phyloP scores from a whole-genome alignment of 2,329 filamentous ascomycete genomes.

The Ophiostoma himal-ulmi region DNA sequence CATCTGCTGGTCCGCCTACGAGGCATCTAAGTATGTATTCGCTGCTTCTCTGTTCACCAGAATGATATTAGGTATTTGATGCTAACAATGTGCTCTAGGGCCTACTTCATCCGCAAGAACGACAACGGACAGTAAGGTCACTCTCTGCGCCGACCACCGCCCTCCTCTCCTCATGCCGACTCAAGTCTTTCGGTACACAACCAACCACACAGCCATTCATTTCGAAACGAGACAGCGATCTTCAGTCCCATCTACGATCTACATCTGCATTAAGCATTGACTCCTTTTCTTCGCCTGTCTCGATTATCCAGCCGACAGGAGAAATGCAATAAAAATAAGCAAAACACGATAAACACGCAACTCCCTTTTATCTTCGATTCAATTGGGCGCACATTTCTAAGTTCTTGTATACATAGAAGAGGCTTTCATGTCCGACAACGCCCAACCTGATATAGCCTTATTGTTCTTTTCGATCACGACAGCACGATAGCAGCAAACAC shows the following conservation, averaged over 20 bases:
- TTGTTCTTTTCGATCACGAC: neutral
- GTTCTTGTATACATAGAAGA: neutral
- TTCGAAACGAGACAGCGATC: slow-evolving; percentile 8
- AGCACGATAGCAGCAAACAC: neutral
- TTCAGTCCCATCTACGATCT: neutral
- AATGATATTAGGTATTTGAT: no score
- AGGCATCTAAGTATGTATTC: slow-evolving; percentile 55
- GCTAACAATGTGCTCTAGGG: slow-evolving; percentile 36
- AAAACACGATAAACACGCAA: neutral
- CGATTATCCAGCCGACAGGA: neutral
- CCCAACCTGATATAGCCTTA: neutral
- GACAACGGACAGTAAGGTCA: slow-evolving; percentile 8
- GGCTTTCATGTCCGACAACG: neutral
- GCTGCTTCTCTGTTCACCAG: neutral
- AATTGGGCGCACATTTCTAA: neutral
- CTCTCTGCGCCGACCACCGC: neutral
- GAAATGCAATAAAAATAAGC: neutral
- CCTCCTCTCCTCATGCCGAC: neutral
- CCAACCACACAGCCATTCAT: neutral
- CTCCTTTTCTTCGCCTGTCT: neutral
- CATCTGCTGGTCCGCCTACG: slow-evolving; percentile 90
- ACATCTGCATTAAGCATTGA: neutral
- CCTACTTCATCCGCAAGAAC: slow-evolving; percentile 49
- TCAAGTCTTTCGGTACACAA: neutral
- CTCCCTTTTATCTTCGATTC: neutral